A percentile compares a stretch with the other conserved stretches of the same genome.
Conservation (phyloP, 495 filamentous ascomycete genomes). For the Cryomyces antarcticus region DNA sequence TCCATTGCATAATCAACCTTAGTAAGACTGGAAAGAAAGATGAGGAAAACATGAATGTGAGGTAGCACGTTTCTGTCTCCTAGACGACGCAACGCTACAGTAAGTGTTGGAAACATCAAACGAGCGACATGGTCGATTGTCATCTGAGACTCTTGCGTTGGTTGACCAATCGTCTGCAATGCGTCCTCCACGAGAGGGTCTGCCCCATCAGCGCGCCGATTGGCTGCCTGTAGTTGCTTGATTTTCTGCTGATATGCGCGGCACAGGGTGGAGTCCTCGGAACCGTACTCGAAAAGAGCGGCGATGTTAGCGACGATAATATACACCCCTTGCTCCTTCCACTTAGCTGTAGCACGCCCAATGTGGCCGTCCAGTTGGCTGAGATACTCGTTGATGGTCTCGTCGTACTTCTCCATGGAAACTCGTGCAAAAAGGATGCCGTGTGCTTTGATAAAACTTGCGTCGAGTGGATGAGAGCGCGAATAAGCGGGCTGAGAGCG, state of each 20-base stretch:
- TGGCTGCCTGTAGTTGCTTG: neutral
- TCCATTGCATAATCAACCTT: constrained; percentile 30
- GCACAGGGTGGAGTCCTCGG: constrained; percentile 25
- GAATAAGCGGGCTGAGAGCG: constrained; percentile 13
- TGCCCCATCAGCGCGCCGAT: neutral
- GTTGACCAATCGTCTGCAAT: neutral
- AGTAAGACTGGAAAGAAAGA: constrained; percentile 41
- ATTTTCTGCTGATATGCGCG: constrained; percentile 2
- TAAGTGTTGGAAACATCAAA: constrained; percentile 27
- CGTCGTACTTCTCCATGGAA: constrained; percentile 25
- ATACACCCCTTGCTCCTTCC: constrained; percentile 41
- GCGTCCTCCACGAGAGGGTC: neutral
- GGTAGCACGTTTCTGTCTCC: constrained; percentile 46
- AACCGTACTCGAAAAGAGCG: constrained; percentile 39
- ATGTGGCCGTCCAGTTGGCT: constrained; percentile 38
- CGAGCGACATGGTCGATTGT: constrained; percentile 18
- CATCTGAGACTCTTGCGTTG: neutral
- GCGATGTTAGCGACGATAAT: constrained; percentile 31
- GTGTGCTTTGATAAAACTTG: constrained; percentile 42
- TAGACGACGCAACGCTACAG: constrained; percentile 34
- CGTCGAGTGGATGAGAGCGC: constrained; percentile 22
- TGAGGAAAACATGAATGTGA: constrained; percentile 45
- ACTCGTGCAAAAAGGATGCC: constrained; percentile 42
- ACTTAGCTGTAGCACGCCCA: constrained; percentile 31
- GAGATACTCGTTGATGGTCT: constrained; percentile 29